Conservation (phyloP, 176 grass and related monocot genomes). For the Hyparrhenia diplandra region DNA sequence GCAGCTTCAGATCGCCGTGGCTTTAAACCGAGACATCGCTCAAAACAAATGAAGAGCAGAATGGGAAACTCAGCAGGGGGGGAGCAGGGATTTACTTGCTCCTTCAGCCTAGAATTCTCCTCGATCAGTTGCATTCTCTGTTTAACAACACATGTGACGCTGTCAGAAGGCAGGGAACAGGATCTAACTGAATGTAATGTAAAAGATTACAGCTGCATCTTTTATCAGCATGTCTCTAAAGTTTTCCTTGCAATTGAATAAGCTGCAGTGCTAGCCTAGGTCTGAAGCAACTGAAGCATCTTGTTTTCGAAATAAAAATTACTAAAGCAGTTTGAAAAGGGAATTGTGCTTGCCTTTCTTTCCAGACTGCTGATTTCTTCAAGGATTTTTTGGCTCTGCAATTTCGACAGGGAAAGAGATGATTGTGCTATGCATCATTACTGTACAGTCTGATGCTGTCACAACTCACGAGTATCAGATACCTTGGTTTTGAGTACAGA, state of each 20-base stretch:
- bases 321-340: background rate
- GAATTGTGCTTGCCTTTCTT: conserved; percentile 39
- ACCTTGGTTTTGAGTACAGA: conserved; percentile 68
- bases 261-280: background rate
- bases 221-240: background rate
- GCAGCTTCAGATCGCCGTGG: conserved; percentile 25
- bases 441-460: background rate
- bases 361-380: conserved; percentile 49
- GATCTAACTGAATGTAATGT: background rate
- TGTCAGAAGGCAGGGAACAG: background rate
- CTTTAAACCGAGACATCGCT: background rate
- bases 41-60: background rate
- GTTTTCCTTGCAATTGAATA: background rate
- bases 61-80: background rate
- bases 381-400: conserved; percentile 49
- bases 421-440: background rate
- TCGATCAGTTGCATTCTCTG: conserved; percentile 51
- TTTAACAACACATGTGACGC: background rate
- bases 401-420: background rate
- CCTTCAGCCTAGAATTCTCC: conserved; percentile 52
- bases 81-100: conserved; percentile 47
- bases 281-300: background rate
- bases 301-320: background rate
- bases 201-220: background rate
- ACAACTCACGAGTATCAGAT: background rate